Conservation (phyloP, 129 eudicot genomes). For the Gnaphalium uliginosum region DNA sequence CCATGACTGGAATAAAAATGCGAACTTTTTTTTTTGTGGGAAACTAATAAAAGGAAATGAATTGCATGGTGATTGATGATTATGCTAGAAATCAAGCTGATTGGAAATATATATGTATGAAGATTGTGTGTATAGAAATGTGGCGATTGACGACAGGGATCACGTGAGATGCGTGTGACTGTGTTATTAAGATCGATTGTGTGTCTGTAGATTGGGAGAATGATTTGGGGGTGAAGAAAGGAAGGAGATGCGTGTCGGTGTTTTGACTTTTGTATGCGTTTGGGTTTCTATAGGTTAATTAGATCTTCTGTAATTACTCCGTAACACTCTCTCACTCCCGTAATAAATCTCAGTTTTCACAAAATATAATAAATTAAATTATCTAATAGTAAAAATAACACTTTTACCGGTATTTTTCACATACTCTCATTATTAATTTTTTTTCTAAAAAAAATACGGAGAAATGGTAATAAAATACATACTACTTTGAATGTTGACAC, state of each 20-base stretch:
- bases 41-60: not conserved
- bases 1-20: conserved; percentile 45
- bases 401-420: no score
- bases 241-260: conserved; percentile 39
- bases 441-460: no score
- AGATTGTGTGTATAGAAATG: not conserved
- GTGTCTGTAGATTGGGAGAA: conserved; percentile 12
- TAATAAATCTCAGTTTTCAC: no score
- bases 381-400: no score
- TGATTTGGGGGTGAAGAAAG: conserved; percentile 29
- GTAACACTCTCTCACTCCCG: no score
- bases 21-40: not conserved
- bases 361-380: no score
- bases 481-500: no score
- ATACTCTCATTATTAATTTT: no score
- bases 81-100: conserved; percentile 7
- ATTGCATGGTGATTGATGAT: conserved; percentile 13
- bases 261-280: conserved; percentile 24
- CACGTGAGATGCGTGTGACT: conserved; percentile 11
- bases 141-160: conserved; percentile 11
- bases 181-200: conserved; percentile 14
- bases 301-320: no score
- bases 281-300: conserved; percentile 4
- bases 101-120: conserved; percentile 15
- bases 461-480: no score